phyloP scores from a whole-genome alignment of 345 rosid species.

The Xanthoceras sorbifolium region DNA sequence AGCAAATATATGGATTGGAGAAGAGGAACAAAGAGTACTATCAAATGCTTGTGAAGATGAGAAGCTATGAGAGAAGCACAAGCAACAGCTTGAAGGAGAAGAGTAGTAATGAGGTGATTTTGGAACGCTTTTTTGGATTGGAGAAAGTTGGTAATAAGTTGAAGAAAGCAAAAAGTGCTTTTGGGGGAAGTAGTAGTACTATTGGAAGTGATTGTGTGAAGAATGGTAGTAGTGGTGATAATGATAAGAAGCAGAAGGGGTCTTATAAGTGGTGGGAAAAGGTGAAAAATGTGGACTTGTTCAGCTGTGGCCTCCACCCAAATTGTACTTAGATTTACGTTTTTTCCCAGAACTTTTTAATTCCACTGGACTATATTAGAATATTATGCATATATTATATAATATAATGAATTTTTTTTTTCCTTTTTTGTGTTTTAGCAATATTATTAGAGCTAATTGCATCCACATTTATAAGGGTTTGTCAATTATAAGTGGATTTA shows the following conservation, averaged over 20 bases:
- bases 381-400: too few species aligned
- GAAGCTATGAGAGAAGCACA: background rate
- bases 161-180: conserved; percentile 9
- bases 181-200: background rate
- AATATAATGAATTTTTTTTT: too few species aligned
- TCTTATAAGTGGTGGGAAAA: conserved; percentile 40
- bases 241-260: background rate
- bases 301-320: conserved; percentile 23
- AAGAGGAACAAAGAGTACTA: conserved; percentile 48
- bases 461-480: too few species aligned
- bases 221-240: background rate
- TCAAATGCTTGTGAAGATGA: conserved; percentile 24
- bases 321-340: background rate
- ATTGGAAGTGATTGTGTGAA: background rate
- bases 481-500: too few species aligned
- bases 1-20: conserved; percentile 53
- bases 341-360: background rate
- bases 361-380: background rate
- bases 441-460: too few species aligned
- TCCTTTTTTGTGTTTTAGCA: too few species aligned
- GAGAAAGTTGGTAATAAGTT: conserved; percentile 17
- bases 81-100: background rate
- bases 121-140: conserved; percentile 24
- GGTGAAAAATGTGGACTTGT: conserved; percentile 39
- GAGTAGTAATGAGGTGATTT: background rate